Percentiles rank a stretch among this genome's conserved stretches.
These are phyloP conservation scores for Wickerhamiella azymoides DNA, from an alignment of 805 yeast species.

Conservation along the genomic window DNA sequence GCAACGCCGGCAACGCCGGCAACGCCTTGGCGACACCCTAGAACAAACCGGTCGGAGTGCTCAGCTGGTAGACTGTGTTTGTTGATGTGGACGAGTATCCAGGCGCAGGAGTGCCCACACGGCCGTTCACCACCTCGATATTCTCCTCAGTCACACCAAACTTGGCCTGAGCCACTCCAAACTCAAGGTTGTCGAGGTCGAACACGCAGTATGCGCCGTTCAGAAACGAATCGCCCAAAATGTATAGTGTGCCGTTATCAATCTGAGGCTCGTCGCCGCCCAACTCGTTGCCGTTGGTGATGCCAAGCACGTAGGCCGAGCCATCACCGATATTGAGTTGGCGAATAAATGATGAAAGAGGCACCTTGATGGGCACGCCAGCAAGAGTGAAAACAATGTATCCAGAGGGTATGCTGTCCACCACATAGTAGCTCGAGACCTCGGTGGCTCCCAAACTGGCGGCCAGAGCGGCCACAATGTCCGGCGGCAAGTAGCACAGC, in stretches of 20 bases:
- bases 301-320: conserved; percentile 11
- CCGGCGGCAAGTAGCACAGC: conserved; percentile 33
- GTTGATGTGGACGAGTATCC: not conserved
- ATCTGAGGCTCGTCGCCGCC: not conserved
- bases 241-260: conserved; percentile 13
- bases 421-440: conserved; percentile 23
- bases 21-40: too few relatives aligned
- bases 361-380: conserved; percentile 16
- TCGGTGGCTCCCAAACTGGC: conserved; percentile 15
- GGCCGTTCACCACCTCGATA: not conserved
- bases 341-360: conserved; percentile 17
- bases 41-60: not conserved
- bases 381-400: conserved; percentile 13
- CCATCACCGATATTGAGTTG: conserved; percentile 10
- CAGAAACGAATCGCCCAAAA: conserved; percentile 48
- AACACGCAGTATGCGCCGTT: conserved; percentile 51
- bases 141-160: not conserved
- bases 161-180: conserved; percentile 42
- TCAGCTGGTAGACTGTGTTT: conserved; percentile 3
- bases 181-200: conserved; percentile 41
- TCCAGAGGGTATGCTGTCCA: not conserved
- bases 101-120: not conserved
- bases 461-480: conserved; percentile 19
- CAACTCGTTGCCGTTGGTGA: conserved; percentile 14
- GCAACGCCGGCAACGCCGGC: too few relatives aligned